Percentiles rank a stretch among this genome's conserved stretches.
Conservation (phyloP, 1,284 basidiomycete genomes). For the Violaceomyces palustris region DNA sequence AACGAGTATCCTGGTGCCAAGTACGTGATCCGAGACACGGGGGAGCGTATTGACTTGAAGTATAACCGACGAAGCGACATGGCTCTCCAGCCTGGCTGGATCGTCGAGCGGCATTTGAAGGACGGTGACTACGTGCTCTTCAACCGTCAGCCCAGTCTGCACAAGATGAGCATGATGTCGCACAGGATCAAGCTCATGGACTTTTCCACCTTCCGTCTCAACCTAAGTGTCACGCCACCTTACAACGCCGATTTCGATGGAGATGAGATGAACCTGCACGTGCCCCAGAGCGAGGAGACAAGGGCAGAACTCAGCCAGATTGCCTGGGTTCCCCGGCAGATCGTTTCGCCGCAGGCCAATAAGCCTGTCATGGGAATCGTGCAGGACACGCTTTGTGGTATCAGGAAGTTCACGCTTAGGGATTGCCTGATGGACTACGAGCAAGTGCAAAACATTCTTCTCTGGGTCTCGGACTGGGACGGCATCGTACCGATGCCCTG, state of each 20-base stretch:
- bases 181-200: slow-evolving; percentile 97
- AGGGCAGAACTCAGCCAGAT: slow-evolving; percentile 95
- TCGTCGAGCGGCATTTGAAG: slow-evolving; percentile 94
- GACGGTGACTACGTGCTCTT: slow-evolving; percentile 89
- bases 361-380: slow-evolving; percentile 99
- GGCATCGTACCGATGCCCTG: slow-evolving; percentile 85
- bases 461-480: slow-evolving; percentile 98
- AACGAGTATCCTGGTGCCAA: slow-evolving; percentile 91
- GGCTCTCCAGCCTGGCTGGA: slow-evolving; percentile 96
- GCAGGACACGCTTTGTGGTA: slow-evolving; percentile 95
- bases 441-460: slow-evolving; percentile 81
- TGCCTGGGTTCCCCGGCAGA: slow-evolving; percentile 98
- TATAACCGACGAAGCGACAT: slow-evolving; percentile 84
- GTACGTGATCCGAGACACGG: slow-evolving; percentile 95
- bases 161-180: slow-evolving; percentile 99
- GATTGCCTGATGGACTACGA: slow-evolving; percentile 58
- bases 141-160: slow-evolving; percentile 95
- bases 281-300: slow-evolving; percentile 98
- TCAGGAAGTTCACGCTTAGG: slow-evolving; percentile 92
- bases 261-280: slow-evolving; percentile 95
- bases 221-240: slow-evolving; percentile 71
- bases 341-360: slow-evolving; percentile 98
- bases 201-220: slow-evolving; percentile 97
- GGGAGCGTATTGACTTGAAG: slow-evolving; percentile 92
- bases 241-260: slow-evolving; percentile 73